A percentile compares a stretch with the other conserved stretches of the same genome.
These are phyloP conservation scores for Astrothelium subdiscretum DNA, from an alignment of 495 filamentous ascomycete genomes.

Conservation along the genomic window DNA sequence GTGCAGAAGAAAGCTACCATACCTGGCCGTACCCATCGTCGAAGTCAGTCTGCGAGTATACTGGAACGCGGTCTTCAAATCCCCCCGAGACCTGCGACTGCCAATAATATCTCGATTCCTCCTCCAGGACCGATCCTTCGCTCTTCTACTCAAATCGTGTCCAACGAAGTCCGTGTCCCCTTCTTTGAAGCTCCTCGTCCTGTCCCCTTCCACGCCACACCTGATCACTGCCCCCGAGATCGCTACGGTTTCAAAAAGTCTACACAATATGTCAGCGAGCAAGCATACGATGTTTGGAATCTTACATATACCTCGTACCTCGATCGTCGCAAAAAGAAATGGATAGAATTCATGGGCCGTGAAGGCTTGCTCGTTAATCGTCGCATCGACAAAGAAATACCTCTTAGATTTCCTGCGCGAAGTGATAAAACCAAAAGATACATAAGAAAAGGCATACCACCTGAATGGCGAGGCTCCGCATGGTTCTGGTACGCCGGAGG, in stretches of 20 bases:
- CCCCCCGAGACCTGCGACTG: constrained; percentile 6
- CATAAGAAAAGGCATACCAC: constrained; percentile 89
- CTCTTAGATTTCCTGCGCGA: constrained; percentile 65
- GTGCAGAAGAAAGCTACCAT: background rate
- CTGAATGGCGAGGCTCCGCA: constrained; percentile 80
- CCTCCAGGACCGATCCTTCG: background rate
- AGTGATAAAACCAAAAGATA: constrained; percentile 77
- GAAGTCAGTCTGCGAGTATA: constrained; percentile 16
- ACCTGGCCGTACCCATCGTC: constrained; percentile 9
- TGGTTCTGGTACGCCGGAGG: constrained; percentile 99
- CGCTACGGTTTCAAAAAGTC: constrained; percentile 86
- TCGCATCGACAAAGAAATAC: constrained; percentile 43
- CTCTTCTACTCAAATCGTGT: constrained; percentile 12
- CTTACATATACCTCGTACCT: constrained; percentile 55
- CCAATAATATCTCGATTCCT: background rate
- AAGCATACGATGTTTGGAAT: constrained; percentile 79
- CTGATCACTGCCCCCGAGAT: constrained; percentile 42
- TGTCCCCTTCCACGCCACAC: constrained; percentile 9
- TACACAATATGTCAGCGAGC: constrained; percentile 61
- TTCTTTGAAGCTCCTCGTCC: constrained; percentile 2
- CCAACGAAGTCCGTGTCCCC: constrained; percentile 24
- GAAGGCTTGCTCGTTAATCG: constrained; percentile 41
- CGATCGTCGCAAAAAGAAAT: constrained; percentile 63
- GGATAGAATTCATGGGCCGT: constrained; percentile 64
- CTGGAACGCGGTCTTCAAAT: constrained; percentile 4